phyloP scores from a whole-genome alignment of 345 rosid genomes.

The Psidium friedrichsthalianum region DNA sequence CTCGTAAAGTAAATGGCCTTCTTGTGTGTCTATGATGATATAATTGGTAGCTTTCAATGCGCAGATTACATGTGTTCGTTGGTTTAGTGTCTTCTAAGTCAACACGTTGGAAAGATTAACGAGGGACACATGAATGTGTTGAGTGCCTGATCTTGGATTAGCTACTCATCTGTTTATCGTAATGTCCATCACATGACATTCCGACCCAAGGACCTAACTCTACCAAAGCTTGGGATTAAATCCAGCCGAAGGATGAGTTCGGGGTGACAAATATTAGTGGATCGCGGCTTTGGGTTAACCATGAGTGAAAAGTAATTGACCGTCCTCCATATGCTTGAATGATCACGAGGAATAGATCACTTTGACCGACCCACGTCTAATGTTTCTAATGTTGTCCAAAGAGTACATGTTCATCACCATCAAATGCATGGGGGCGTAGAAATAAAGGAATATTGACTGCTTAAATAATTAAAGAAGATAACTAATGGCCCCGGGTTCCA shows the following conservation, averaged over 20 bases:
- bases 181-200: not conserved
- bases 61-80: not conserved
- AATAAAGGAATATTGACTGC: not conserved
- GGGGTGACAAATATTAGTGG: too few species aligned
- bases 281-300: too few species aligned
- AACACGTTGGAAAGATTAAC: not conserved
- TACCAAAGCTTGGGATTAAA: not conserved
- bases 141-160: not conserved
- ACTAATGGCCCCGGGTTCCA: not conserved
- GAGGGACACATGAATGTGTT: not conserved
- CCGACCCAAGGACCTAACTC: not conserved
- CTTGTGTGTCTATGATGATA: not conserved
- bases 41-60: not conserved
- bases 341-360: not conserved
- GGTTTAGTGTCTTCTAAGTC: not conserved
- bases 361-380: conserved; percentile 16
- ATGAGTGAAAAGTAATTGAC: not conserved
- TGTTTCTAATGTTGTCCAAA: not conserved
- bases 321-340: not conserved
- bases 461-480: not conserved
- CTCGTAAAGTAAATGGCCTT: not conserved
- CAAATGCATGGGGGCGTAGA: not conserved
- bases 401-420: not conserved
- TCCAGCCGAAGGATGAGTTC: not conserved
- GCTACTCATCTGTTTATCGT: not conserved